Base-by-base conservation (phyloP, 345 rosid genomes). In the Microcos paniculata region DNA sequence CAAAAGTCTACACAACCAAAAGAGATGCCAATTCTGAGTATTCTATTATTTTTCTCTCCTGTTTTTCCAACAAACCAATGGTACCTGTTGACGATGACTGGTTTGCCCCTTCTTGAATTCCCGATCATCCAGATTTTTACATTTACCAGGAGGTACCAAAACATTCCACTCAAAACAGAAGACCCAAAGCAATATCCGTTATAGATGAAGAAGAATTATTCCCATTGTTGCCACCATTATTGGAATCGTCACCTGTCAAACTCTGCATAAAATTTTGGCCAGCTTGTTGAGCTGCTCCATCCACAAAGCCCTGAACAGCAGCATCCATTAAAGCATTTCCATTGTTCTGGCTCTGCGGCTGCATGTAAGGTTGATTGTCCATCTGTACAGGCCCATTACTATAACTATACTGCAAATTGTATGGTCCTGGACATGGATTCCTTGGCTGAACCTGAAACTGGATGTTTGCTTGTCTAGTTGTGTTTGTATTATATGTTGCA, bases 381-480 rank as follows among this genome's bases (percentile, higher is more conserved):
- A 11, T 45, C 21, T 6, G 48, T 45, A 12, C 28, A 58, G 45
- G 18, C 28, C 38, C 55, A 45, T 42, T 65, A 5, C 45, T 62
- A 52, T 57, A 18, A 5, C 45, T 62, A 52, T 57, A 18, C 26
- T 78, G 82, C 38, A 30, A 4, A 35, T 51, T 73, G 48, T 21
- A 45, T 38, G 35, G n/a, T 46, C 45, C 79, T 38, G 85, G 85
- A 62, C 69, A 72, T 18, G 85, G 78, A 67, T 6, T 51, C 62
- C 65, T 18, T 35, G 77, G 80, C 61, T 78, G 87, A 74, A 80
- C 56, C 53, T 68, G 81, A 74, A 80, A 61, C 53, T 68, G 81
- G 26, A 73, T 70, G 53, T 51, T 70, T 3, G 63, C 71, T 38
- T 70, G 78, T 62, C 45, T 12, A 16, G 61, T 16, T 26, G 79